Evolutionary conservation across 306 rosid species (phyloP).

Genomic region (Glycine latifolia): DNA sequence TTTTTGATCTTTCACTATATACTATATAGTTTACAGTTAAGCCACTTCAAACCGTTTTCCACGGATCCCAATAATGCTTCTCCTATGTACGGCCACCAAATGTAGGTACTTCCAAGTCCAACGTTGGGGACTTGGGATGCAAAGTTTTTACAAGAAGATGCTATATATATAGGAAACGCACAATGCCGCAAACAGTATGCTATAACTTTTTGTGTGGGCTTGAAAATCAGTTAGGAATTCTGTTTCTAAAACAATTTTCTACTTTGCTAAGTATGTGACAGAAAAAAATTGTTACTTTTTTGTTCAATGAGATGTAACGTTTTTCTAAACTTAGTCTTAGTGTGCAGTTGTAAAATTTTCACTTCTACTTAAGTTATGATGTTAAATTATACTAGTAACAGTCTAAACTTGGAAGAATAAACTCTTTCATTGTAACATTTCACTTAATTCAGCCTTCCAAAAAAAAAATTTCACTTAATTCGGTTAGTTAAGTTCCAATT

Average conservation of each 20-base stretch:
- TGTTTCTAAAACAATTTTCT: too few species aligned
- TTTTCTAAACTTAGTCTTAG: too few species aligned
- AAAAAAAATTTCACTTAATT: not conserved
- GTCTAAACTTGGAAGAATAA: too few species aligned
- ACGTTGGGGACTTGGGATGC: not conserved
- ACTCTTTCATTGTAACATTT: too few species aligned
- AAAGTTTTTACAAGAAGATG: not conserved
- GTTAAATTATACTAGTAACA: too few species aligned
- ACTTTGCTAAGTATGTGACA: too few species aligned
- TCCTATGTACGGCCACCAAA: constrained; percentile 33
- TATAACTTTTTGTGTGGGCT: not conserved
- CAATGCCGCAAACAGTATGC: not conserved
- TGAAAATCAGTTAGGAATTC: too few species aligned
- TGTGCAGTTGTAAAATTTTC: too few species aligned
- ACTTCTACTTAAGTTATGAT: too few species aligned
- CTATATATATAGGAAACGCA: not conserved
- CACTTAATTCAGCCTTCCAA: too few species aligned
- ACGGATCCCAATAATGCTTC: constrained; percentile 43
- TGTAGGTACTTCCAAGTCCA: not conserved
- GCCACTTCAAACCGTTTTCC: constrained; percentile 16
- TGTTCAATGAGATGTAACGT: too few species aligned
- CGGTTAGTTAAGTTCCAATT: not conserved
- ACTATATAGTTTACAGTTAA: not conserved
- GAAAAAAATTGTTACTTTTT: too few species aligned
- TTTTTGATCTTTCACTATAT: not conserved